Evolutionary conservation across 148 eudicot species (phyloP), one percentile per base, ranked within the genome.

Genomic region (Chenopodium quinoa): DNA sequence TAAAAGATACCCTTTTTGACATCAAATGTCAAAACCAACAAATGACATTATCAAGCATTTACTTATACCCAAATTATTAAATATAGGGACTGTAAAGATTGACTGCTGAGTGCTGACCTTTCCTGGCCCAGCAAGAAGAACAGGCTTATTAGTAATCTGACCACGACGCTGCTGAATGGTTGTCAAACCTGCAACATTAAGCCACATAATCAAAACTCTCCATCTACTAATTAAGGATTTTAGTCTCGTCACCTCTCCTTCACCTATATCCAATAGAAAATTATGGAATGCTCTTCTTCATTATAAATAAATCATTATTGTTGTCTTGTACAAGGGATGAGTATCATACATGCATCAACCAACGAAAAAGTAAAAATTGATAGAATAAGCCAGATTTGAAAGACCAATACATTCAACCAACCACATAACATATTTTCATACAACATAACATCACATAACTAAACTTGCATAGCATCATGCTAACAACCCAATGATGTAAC

Each of bases 121-220:
- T 54, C 99, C 99, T 62, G 99, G 99, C 27, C 99, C 99, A 65
- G 93, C 79, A 67, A 95, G 99, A 85, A 95, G 97, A 89, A 95
- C 87, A 54, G 99, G 97, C 86, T 90, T 93, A 66, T 91, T 91
- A 2, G 97, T 92, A 66, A 80, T 84, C 87, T 87, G 86, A 71
- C 93, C 93, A 9, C 97, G 91, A 34, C 97, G 97, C 84, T 91
- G 93, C 84, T 95, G 94, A 82, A 95, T 95, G 76, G 92, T 95
- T 54, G 88, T 89, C 86, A 95, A 71, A 80, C 99, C 99, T 92
- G 90, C 60, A 77, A 72, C 75, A 81, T 58, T 17, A 71, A 50
- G 75, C 67, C 27, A 83, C 78, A 63, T 2, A 80, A 79, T 81
- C 79, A 79, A 73, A 82, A 79, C 71, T 78, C 37, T 29, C 7